A percentile compares a stretch with the other conserved stretches of the same genome.
Conservation (phyloP, 2,329 filamentous ascomycete genomes). For the Huntiella savannae region DNA sequence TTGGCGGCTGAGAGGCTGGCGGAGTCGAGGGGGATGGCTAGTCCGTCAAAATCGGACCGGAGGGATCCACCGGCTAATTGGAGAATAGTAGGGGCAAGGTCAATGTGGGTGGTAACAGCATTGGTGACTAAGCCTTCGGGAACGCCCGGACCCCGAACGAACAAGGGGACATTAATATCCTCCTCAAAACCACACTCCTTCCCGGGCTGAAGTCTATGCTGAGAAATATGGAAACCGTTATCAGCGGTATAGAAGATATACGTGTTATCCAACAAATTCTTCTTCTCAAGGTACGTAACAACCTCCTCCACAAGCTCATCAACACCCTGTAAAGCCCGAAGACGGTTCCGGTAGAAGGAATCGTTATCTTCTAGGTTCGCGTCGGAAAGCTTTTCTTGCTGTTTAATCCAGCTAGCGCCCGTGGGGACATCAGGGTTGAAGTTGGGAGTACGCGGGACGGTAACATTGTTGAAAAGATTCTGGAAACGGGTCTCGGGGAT, state of each 20-base stretch:
- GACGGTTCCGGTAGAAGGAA: constrained; percentile 22
- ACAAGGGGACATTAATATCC: constrained; percentile 32
- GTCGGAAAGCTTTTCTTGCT: constrained; percentile 19
- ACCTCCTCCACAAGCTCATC: constrained; percentile 26
- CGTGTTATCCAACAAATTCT: constrained; percentile 22
- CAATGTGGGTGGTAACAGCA: constrained; percentile 30
- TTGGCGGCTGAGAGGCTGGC: constrained; percentile 13
- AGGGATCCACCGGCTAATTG: constrained; percentile 18
- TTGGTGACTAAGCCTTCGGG: constrained; percentile 19
- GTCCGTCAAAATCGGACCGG: constrained; percentile 31
- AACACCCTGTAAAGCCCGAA: constrained; percentile 26
- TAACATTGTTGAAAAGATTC: constrained; percentile 37
- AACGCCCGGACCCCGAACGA: constrained; percentile 30
- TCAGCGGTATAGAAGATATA: constrained; percentile 34
- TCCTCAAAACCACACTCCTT: constrained; percentile 33
- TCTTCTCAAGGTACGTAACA: constrained; percentile 18
- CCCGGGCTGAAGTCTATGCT: constrained; percentile 31
- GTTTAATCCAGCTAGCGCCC: constrained; percentile 26
- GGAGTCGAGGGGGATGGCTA: constrained; percentile 22
- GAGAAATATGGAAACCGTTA: constrained; percentile 34
- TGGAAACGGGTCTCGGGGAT: constrained; percentile 33
- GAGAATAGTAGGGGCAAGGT: constrained; percentile 36
- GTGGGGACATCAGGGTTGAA: constrained; percentile 39
- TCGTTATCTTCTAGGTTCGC: constrained; percentile 20
- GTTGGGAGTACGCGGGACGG: constrained; percentile 41